Evolutionary conservation across 208 protist genomes (phyloP).

Genomic region (Trypanosoma theileri): DNA sequence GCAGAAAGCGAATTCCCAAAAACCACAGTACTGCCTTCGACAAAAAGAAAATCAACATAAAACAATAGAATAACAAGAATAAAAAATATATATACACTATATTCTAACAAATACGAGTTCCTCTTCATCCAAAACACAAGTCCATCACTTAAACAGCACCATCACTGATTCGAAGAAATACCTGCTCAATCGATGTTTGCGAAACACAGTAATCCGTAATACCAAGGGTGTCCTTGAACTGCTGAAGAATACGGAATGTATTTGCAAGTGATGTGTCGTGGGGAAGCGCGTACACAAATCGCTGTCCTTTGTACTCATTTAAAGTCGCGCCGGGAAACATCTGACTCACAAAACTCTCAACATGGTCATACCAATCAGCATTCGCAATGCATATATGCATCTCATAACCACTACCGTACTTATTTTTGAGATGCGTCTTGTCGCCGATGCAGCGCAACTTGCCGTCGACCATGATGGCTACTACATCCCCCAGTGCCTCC

Average conservation of each 20-base stretch:
- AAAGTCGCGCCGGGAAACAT: slow-evolving; percentile 28
- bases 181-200: slow-evolving; percentile 70
- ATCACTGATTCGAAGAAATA: slow-evolving; percentile 59
- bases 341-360: slow-evolving; percentile 26
- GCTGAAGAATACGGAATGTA: slow-evolving; percentile 46
- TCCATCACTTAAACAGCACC: no score
- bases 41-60: no score
- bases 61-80: not conserved
- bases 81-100: no score
- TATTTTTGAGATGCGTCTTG: no score
- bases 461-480: no score
- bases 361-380: not conserved
- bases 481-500: no score
- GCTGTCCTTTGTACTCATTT: slow-evolving; percentile 35
- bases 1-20: no score
- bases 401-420: no score
- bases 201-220: slow-evolving; percentile 76
- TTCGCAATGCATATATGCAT: slow-evolving; percentile 24
- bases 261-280: slow-evolving; percentile 38
- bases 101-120: no score
- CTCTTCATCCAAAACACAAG: no score
- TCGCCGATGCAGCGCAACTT: no score
- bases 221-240: slow-evolving; percentile 33
- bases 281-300: slow-evolving; percentile 38
- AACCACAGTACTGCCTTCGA: no score